These are phyloP conservation scores for Rhododendron simsii DNA, from an alignment of 148 eudicot species.

Conservation along the genomic window DNA sequence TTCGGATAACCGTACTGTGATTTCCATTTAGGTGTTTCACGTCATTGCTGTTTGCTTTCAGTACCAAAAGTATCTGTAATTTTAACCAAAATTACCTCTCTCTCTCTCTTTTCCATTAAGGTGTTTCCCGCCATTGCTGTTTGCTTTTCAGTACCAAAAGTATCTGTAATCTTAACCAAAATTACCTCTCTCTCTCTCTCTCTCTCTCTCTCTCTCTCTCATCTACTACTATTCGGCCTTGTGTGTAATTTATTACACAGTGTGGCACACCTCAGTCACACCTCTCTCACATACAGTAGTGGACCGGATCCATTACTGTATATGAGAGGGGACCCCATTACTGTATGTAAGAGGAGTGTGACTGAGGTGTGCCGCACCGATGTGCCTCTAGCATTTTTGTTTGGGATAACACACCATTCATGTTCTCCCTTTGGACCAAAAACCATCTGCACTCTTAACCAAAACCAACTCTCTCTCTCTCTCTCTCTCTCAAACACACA, in stretches of 20 bases:
- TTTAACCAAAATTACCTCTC: not conserved
- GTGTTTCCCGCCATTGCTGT: not conserved
- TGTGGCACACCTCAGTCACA: too few relatives aligned
- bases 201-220: not conserved
- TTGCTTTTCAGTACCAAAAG: not conserved
- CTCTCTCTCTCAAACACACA: not conserved
- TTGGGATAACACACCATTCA: not conserved
- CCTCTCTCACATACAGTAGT: too few relatives aligned
- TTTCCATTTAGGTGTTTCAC: not conserved
- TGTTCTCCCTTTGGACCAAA: not conserved
- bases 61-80: constrained; percentile 1
- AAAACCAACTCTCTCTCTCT: not conserved
- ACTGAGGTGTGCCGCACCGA: too few relatives aligned
- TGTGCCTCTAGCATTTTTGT: too few relatives aligned
- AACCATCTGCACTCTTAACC: not conserved
- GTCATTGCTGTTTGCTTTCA: not conserved
- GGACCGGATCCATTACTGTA: too few relatives aligned
- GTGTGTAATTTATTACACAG: not conserved
- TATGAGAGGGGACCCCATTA: too few relatives aligned
- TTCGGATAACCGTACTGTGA: not conserved
- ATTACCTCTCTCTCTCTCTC: not conserved
- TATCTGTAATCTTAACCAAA: constrained; percentile 2
- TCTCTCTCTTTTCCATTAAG: not conserved
- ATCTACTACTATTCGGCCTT: not conserved
- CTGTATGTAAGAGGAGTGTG: too few relatives aligned